Evolutionary conservation across 2,329 filamentous ascomycete genomes (phyloP), one percentile per base, ranked within the genome.

Genomic region (Akanthomyces dipterigenus): DNA sequence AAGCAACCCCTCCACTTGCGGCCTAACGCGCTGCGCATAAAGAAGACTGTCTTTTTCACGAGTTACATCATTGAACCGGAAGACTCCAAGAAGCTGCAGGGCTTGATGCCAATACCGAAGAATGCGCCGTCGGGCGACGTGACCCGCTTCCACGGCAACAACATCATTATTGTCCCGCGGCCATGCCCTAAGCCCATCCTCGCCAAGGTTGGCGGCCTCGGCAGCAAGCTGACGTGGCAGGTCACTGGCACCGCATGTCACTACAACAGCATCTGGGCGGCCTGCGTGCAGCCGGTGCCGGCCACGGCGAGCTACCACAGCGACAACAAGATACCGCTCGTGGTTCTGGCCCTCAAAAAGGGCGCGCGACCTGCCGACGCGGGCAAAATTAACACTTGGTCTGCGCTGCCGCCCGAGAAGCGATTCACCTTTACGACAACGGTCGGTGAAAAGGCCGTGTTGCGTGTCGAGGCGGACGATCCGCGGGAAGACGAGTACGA

Each of bases 31-130:
- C 80, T 95, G 63, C 82, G 84, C 67, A 91, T 99, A 71, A 91
- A 90, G 73, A 93, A 93, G 71, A 91, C 87, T 1, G 88, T 96
- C 55, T 91, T 92, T 74, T 97, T 93, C 75, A 97, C 95, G 1
- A 91, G 91, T 55, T 98, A 99, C 75, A 85, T 96, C 74, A 88
- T 99, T 65, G 81, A 81, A 45, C 80, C 85, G 53, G 79, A 83
- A 28, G 90, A 95, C 72, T 88, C 88, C 2, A 84, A 89, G 69
- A 85, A 83, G 60, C 79, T 98, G 42, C 82, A 90, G 61, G 82
- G 83, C 6, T 80, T 96, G n/a, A 85, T 87, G 34, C 75, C 85
- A 56, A 77, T 91, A 4, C 70, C 78, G 4, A 81, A 82, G 62
- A 60, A 51, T 36, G 16, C 24, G 7, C 77, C 86, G 59, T 80